Conservation (phyloP, 352 stramenopile genomes). For the Peronospora farinosa region DNA sequence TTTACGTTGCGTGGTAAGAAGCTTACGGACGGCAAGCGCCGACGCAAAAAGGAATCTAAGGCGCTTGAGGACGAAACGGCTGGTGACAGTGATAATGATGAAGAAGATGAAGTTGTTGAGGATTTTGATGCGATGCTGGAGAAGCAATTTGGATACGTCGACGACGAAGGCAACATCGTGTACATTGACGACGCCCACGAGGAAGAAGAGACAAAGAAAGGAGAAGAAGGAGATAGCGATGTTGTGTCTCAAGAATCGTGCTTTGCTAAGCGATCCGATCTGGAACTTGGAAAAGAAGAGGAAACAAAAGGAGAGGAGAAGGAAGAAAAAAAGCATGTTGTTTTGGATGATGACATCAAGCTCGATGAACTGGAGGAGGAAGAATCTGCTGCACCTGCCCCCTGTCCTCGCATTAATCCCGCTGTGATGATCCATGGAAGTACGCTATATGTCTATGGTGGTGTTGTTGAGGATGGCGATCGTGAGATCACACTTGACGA, state of each 20-base stretch:
- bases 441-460: conserved; percentile 91
- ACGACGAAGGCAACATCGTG: conserved; percentile 92
- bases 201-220: conserved; percentile 56
- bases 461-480: conserved; percentile 90
- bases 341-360: conserved; percentile 11
- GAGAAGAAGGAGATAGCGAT: conserved; percentile 25
- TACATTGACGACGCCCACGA: conserved; percentile 90
- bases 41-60: conserved; percentile 55
- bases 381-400: conserved; percentile 26
- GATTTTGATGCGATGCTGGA: conserved; percentile 77
- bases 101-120: conserved; percentile 72
- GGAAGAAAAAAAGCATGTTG: conserved; percentile 34
- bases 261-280: conserved; percentile 8
- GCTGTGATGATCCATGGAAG: conserved; percentile 84
- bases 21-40: conserved; percentile 49
- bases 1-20: conserved; percentile 86
- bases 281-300: conserved; percentile 27
- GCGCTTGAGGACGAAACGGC: conserved; percentile 35
- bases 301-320: conserved; percentile 34
- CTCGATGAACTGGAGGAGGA: conserved; percentile 25
- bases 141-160: conserved; percentile 94
- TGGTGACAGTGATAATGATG: conserved; percentile 40
- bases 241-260: not conserved
- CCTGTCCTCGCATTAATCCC: conserved; percentile 84
- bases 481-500: conserved; percentile 94